Base-by-base conservation (phyloP, 2,329 filamentous ascomycete genomes). In the Ramularia endophylla region DNA sequence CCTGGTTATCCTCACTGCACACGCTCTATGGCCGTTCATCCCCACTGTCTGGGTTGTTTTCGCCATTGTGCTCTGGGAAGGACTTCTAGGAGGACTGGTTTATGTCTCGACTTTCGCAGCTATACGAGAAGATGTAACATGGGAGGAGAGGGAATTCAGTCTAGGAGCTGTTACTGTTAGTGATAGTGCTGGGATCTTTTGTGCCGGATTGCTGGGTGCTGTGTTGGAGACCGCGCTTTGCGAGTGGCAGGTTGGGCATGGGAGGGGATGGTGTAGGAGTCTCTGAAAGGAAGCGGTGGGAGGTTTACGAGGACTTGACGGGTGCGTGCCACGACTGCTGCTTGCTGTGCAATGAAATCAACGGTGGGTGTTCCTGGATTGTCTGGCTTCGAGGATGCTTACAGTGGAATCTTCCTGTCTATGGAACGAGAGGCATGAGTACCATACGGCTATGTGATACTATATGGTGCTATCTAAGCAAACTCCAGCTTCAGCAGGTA, bases 31-130 rank as follows among this genome's bases (percentile, higher is more conserved):
- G 20, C 74, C 83, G 59, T 94, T 92, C 58, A 77, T 97, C 12
- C 89, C 90, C 0, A 85, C 71, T 18, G 85, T 95, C 17, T 95
- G 87, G 60, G 55, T 95, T n/a, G 71, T 97, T 1, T 95, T 95
- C 57, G 45, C 77, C 16, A 70, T 97, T 46, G 73, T 95, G 15
- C 92, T 97, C 58, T 97, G 90, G 90, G 92, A 97, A 62, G 92
- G 92, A 0, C 64, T 97, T 9, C 70, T 98, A 0, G 92, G 92
- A 1, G 92, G 92, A 0, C 73, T 87, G 3, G 92, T 97, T 0
- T 98, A 98, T 56, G 89, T 97, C 45, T 94, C 90, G 57, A 95
- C 89, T 0, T 98, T 97, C 64, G 87, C 89, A 0, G 86, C 94
- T 60, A 95, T 98, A 47, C 83, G 87, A 61, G 87, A 95, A 56